Conservation (phyloP, 2,329 filamentous ascomycete species). For the Tolypocladium cylindrosporum region DNA sequence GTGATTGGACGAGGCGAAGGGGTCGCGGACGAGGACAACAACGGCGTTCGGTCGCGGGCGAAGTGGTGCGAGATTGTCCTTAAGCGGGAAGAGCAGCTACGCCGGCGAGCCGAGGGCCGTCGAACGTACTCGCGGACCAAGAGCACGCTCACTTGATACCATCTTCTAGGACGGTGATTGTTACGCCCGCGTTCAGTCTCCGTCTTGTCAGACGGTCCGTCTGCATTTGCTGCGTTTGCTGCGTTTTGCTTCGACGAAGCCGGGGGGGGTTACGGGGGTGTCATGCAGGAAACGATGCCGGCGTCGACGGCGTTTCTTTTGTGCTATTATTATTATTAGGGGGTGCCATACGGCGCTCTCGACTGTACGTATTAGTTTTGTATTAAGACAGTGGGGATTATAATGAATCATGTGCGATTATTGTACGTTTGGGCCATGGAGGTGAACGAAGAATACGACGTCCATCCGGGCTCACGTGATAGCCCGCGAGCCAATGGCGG, state of each 20-base stretch:
- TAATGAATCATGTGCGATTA: neutral
- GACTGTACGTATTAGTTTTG: slow-evolving; percentile 5
- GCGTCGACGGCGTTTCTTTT: slow-evolving; percentile 4
- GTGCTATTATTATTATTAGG: neutral
- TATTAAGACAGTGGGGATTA: neutral
- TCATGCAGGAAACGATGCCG: neutral
- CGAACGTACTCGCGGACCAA: slow-evolving; percentile 47
- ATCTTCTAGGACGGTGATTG: neutral
- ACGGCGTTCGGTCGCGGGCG: slow-evolving; percentile 32
- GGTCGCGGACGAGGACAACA: slow-evolving; percentile 33
- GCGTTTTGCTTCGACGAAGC: slow-evolving; percentile 1
- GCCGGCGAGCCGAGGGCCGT: slow-evolving; percentile 41
- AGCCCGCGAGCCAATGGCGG: no score
- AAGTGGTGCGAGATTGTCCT: slow-evolving; percentile 62
- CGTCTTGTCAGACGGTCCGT: neutral
- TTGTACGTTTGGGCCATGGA: no score
- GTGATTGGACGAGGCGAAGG: slow-evolving; percentile 47
- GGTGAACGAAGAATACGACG: no score
- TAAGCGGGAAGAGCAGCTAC: slow-evolving; percentile 51
- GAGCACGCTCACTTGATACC: slow-evolving; percentile 40
- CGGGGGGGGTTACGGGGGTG: neutral
- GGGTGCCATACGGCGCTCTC: slow-evolving; percentile 1
- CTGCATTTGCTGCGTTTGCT: neutral
- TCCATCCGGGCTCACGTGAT: no score
- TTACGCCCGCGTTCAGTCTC: neutral